phyloP scores from a whole-genome alignment of 106 monocot species.

The Allium cepa region DNA sequence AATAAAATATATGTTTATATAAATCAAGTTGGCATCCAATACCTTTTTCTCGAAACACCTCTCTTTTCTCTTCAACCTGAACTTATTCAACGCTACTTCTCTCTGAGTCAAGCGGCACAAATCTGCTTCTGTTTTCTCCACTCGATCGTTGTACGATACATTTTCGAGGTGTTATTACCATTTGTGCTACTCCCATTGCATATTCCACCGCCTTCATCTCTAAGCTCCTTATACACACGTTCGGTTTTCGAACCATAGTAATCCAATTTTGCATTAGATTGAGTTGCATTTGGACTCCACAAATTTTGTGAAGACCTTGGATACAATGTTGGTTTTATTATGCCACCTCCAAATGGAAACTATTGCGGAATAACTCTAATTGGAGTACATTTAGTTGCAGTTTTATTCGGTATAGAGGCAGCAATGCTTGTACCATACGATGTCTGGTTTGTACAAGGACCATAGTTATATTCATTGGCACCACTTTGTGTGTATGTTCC shows the following conservation, averaged over 20 bases:
- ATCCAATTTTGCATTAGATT: no score
- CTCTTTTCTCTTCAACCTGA: slow-evolving; percentile 90
- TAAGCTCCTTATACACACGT: slow-evolving; percentile 4
- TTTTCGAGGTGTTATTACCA: not conserved
- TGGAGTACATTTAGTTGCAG: slow-evolving; percentile 21
- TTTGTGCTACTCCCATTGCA: slow-evolving; percentile 14
- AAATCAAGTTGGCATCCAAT: not conserved
- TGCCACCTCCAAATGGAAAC: slow-evolving; percentile 18
- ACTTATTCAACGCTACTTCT: no score
- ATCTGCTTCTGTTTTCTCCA: slow-evolving; percentile 1
- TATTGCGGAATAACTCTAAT: slow-evolving; percentile 29
- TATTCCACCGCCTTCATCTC: slow-evolving; percentile 16
- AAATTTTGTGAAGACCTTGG: slow-evolving; percentile 11
- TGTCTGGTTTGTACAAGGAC: no score
- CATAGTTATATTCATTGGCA: no score
- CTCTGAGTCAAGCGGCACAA: no score
- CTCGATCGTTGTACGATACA: not conserved
- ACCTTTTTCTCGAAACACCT: slow-evolving; percentile 96
- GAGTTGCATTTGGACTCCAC: slow-evolving; percentile 13
- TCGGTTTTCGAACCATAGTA: not conserved
- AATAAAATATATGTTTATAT: not conserved
- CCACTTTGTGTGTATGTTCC: no score
- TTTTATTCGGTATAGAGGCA: slow-evolving; percentile 9
- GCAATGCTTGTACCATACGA: no score
- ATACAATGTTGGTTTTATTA: slow-evolving; percentile 19